Conservation (phyloP, 208 protist species). For the Porcisia deanei region DNA sequence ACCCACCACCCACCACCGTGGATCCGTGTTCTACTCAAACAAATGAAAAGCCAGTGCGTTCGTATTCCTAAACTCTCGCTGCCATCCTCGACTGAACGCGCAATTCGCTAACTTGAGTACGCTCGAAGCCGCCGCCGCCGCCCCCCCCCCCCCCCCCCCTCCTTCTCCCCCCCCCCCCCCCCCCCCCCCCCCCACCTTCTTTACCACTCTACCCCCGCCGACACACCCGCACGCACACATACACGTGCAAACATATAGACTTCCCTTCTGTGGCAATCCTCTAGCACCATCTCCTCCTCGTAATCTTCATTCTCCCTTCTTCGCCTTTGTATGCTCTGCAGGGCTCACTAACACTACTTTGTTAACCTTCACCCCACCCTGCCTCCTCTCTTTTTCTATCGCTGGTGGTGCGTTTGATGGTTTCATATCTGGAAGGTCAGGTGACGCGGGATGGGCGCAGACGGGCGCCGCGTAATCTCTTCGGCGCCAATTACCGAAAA, state of each 20-base stretch:
- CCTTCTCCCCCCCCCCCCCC: background rate
- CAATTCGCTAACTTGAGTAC: background rate
- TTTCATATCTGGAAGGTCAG: conserved; percentile 41
- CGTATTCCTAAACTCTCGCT: background rate
- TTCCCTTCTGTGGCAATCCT: no score
- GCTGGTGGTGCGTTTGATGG: conserved; percentile 8
- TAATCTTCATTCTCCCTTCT: background rate
- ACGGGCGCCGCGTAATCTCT: conserved; percentile 71
- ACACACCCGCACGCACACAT: no score
- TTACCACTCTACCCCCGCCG: no score
- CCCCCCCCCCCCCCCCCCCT: background rate
- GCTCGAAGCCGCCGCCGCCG: background rate
- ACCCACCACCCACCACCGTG: no score
- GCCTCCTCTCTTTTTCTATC: background rate
- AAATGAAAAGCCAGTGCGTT: background rate
- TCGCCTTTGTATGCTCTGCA: conserved; percentile 1
- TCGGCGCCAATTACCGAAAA: conserved; percentile 62
- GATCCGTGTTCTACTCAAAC: background rate
- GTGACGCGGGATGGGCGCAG: conserved; percentile 70
- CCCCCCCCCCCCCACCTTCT: background rate
- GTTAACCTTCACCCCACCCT: background rate
- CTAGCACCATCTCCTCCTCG: no score
- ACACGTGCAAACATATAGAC: no score
- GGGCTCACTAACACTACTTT: background rate
- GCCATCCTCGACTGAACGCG: background rate